phyloP scores from a whole-genome alignment of 495 filamentous ascomycete genomes.

The Bathelium albidoporum region DNA sequence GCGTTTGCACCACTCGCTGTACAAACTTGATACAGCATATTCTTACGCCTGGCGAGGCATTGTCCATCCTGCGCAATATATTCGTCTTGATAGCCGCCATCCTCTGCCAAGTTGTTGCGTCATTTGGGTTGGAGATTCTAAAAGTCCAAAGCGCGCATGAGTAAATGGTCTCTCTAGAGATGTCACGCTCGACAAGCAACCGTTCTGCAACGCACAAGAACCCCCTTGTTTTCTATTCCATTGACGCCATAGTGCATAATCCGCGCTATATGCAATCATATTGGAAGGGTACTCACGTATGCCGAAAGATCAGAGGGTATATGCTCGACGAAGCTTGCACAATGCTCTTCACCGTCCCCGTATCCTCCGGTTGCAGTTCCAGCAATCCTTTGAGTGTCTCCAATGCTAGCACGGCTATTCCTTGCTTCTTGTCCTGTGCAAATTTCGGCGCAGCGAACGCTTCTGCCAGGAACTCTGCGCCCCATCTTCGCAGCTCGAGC shows the following conservation, averaged over 20 bases:
- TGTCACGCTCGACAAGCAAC: not conserved
- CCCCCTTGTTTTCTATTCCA: not conserved
- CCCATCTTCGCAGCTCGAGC: conserved; percentile 86
- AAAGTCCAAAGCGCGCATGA: conserved; percentile 39
- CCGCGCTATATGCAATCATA: not conserved
- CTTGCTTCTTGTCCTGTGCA: conserved; percentile 60
- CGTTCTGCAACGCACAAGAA: not conserved
- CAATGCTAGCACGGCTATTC: conserved; percentile 58
- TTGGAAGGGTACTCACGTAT: conserved; percentile 51
- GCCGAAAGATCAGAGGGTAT: conserved; percentile 81
- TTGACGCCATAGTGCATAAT: not conserved
- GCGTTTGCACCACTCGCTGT: conserved; percentile 82
- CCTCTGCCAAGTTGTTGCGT: conserved; percentile 70
- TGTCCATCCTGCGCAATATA: conserved; percentile 82
- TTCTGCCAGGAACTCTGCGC: conserved; percentile 90
- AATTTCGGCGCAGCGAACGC: conserved; percentile 83
- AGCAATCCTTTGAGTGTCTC: conserved; percentile 64
- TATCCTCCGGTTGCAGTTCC: conserved; percentile 52
- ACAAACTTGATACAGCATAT: conserved; percentile 96
- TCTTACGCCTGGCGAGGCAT: conserved; percentile 60
- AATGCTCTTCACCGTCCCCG: conserved; percentile 64
- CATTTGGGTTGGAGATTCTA: conserved; percentile 74
- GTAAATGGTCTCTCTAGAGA: not conserved
- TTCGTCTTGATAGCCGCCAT: conserved; percentile 83
- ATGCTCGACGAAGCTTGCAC: conserved; percentile 80